phyloP scores from a whole-genome alignment of 78 protist genomes.

The Protostelium mycophagum region DNA sequence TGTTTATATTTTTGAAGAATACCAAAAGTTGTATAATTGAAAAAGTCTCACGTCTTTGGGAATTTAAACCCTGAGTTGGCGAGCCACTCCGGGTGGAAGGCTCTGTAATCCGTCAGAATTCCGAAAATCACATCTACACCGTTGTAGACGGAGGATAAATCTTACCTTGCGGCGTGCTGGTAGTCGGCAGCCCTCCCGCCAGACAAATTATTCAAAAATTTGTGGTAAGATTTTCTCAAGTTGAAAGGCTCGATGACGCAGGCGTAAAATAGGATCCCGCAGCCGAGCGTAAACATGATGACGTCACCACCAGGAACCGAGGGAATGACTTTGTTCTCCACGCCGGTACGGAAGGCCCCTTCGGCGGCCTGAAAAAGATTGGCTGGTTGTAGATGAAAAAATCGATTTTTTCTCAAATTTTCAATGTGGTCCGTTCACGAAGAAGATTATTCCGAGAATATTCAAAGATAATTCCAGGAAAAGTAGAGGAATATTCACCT shows the following conservation, averaged over 20 bases:
- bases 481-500: no score
- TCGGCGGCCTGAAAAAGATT: not conserved
- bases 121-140: not conserved
- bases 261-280: not conserved
- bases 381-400: not conserved
- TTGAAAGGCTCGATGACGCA: slow-evolving; percentile 1
- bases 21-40: no score
- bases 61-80: not conserved
- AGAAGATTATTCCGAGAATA: not conserved
- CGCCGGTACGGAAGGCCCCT: not conserved
- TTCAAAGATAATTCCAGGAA: no score
- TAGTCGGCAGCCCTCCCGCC: not conserved
- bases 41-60: not conserved
- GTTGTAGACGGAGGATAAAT: no score
- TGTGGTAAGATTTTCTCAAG: not conserved
- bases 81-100: not conserved
- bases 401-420: not conserved
- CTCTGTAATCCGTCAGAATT: not conserved
- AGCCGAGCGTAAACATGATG: not conserved
- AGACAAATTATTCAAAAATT: not conserved
- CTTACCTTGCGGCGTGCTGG: not conserved
- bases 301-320: not conserved
- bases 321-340: not conserved
- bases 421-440: not conserved
- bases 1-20: no score